Evolutionary conservation across 108 stramenopile species (phyloP).

Genomic region (Conticribra weissflogii): DNA sequence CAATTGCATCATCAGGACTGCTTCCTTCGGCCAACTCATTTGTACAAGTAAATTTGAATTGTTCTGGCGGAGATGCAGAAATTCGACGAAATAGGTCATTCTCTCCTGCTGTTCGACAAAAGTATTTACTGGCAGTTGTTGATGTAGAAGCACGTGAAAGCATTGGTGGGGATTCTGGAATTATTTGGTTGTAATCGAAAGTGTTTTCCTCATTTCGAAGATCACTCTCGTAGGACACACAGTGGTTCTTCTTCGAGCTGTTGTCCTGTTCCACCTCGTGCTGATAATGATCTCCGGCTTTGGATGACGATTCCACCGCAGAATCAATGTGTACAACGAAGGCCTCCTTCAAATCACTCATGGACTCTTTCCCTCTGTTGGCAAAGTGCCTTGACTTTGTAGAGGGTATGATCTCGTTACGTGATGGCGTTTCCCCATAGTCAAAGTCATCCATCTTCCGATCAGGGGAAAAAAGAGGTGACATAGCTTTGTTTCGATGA

Average conservation of each 20-base stretch:
- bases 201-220: not conserved
- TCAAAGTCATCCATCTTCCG: not conserved
- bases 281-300: not conserved
- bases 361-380: not conserved
- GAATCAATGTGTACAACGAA: no score
- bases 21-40: not conserved
- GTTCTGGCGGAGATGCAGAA: constrained; percentile 24
- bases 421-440: not conserved
- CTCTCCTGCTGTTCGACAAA: not conserved
- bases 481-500: not conserved
- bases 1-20: constrained; percentile 22
- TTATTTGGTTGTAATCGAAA: constrained; percentile 9
- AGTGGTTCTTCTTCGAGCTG: constrained; percentile 1
- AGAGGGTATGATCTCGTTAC: not conserved
- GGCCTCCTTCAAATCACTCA: no score
- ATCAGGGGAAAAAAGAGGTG: not conserved
- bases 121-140: not conserved
- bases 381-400: not conserved
- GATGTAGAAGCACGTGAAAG: not conserved
- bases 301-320: not conserved
- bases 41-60: not conserved
- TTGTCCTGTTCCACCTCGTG: not conserved
- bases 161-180: constrained; percentile 28
- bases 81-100: constrained; percentile 10
- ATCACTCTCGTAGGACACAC: not conserved